Percentiles rank a stretch among this genome's conserved stretches.
These are phyloP conservation scores for Coemansia sp. DNA, from an alignment of 192 early-diverging fungal genomes.

Conservation along the genomic window DNA sequence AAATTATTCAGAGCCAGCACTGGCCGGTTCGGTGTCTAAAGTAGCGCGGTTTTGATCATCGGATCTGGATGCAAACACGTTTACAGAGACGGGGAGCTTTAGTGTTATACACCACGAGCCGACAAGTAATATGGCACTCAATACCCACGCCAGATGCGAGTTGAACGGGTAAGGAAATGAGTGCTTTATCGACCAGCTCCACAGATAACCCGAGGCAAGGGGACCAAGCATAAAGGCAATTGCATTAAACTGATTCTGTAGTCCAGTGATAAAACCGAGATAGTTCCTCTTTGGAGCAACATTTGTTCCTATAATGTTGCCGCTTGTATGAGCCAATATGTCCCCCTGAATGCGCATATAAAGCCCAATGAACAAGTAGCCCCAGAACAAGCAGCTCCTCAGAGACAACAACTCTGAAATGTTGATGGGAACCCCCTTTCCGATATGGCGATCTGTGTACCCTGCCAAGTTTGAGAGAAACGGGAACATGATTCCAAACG, in stretches of 20 bases:
- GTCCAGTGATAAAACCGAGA: too few relatives aligned
- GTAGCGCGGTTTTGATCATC: not conserved
- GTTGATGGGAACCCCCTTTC: not conserved
- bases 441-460: not conserved
- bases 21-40: not conserved
- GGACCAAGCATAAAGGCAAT: too few relatives aligned
- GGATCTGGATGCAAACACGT: slow-evolving; percentile 24
- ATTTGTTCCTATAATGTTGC: slow-evolving; percentile 36
- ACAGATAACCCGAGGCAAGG: too few relatives aligned
- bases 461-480: slow-evolving; percentile 11
- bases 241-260: too few relatives aligned
- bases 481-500: not conserved
- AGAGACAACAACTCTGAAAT: not conserved
- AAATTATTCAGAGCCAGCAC: too few relatives aligned
- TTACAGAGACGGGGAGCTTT: slow-evolving; percentile 38
- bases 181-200: too few relatives aligned
- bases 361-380: not conserved
- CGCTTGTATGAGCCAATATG: not conserved
- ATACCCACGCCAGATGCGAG: too few relatives aligned
- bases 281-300: too few relatives aligned
- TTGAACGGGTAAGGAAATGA: too few relatives aligned
- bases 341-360: not conserved
- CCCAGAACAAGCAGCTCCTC: not conserved
- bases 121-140: too few relatives aligned
- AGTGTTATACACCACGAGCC: too few relatives aligned